Evolutionary conservation across 305 asterid species (phyloP).

Genomic region (Fraxinus velutina): DNA sequence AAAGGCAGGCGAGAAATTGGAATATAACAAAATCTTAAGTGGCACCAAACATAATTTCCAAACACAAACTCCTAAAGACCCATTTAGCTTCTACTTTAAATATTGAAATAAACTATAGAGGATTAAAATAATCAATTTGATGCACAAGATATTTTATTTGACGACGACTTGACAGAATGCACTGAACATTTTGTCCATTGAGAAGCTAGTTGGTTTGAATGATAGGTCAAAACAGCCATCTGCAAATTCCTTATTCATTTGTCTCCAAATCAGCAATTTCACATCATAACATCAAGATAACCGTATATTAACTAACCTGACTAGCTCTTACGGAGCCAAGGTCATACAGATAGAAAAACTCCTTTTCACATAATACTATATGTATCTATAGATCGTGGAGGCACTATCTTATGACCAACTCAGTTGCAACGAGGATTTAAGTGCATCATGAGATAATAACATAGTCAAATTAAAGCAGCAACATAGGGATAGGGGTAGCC

Average conservation of each 20-base stretch:
- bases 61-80: neutral
- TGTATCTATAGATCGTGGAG: neutral
- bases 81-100: neutral
- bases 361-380: neutral
- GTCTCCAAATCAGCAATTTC: neutral
- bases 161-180: neutral
- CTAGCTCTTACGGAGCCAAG: neutral
- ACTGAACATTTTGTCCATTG: neutral
- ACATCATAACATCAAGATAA: neutral
- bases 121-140: neutral
- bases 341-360: neutral
- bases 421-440: slow-evolving; percentile 8
- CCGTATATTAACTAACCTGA: neutral
- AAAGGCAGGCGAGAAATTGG: neutral
- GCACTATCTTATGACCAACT: neutral
- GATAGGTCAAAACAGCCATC: slow-evolving; percentile 13
- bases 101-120: neutral
- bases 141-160: neutral
- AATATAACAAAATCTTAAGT: neutral
- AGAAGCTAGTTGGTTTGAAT: neutral
- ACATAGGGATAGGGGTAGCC: neutral
- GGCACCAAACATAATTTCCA: neutral
- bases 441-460: slow-evolving; percentile 4
- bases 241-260: neutral
- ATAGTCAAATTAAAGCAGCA: slow-evolving; percentile 6